These are phyloP conservation scores for Prunus davidiana DNA, from an alignment of 306 rosid species.

Conservation along the genomic window DNA sequence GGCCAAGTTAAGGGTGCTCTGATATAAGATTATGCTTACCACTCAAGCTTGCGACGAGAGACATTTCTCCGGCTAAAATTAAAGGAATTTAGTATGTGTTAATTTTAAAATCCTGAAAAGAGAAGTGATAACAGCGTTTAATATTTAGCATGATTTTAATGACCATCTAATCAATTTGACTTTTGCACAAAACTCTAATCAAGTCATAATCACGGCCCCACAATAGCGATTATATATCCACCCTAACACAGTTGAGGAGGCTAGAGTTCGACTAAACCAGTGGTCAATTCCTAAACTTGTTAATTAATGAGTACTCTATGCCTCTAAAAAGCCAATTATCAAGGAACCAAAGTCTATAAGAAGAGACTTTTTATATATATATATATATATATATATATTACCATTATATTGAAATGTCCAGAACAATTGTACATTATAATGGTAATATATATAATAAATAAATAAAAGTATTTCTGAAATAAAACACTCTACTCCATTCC, in stretches of 20 bases:
- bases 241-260: not conserved
- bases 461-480: too few species aligned
- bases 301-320: not conserved
- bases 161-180: not conserved
- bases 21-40: too few species aligned
- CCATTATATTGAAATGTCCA: not conserved
- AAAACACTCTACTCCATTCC: not conserved
- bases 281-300: not conserved
- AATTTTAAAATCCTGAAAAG: too few species aligned
- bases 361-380: not conserved
- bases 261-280: not conserved
- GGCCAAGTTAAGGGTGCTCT: too few species aligned
- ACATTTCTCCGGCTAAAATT: too few species aligned
- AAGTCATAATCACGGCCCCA: not conserved
- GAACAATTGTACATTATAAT: not conserved
- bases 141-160: too few species aligned
- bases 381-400: too few species aligned
- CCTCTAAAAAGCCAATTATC: not conserved
- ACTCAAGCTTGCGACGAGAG: too few species aligned
- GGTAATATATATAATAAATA: not conserved
- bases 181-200: not conserved
- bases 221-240: not conserved
- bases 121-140: too few species aligned
- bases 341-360: not conserved
- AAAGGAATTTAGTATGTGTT: too few species aligned